Evolutionary conservation across 352 stramenopile genomes (phyloP), one percentile per base, ranked within the genome.

Genomic region (Thraustotheca clavata): DNA sequence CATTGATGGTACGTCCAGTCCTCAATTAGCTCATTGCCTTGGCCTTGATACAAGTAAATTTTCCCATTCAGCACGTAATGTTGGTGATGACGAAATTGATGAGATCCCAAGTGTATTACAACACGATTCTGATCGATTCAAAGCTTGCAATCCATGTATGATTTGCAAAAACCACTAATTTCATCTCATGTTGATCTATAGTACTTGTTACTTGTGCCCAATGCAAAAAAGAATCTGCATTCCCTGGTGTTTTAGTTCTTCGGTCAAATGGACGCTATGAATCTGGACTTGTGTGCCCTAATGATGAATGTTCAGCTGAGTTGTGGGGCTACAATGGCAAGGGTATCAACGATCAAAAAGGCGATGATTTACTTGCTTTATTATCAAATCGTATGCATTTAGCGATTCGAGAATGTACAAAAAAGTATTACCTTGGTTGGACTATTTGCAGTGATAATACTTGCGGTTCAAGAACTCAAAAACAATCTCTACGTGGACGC

Each of bases 21-120:
- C 87, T 9, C 91, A 98, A 41, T 72, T 99, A 24, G 96, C 96
- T 35, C 81, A 97, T 59, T 97, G 96, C 60, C 80, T 99, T 12
- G 97, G 97, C 14, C 77, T 99, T 6, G 97, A 99, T 69, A 89
- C 91, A 22, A 77, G 78, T 14, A 98, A 98, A 59, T 99, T 98
- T 60, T 95, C 84, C 20, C 76, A 92, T 60, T 73, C 85, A 26
- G 69, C 76, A 2, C 85, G 88, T 49, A 79, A 88, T 62, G 74
- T 85, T 31, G 80, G 98, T 20, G 87, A 88, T 5, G 87, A 95
- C 36, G 76, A 74, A 32, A 77, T 75, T 26, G 88, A 94, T 60
- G 75, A 90, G 14, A 97, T 94, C 46, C 88, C 90, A 6, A 95
- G 83, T 33, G 86, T 94, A 50, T 67, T 91, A 26, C 88, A 95